Conservation (phyloP, 2,329 filamentous ascomycete genomes). For the Fusarium sp. region DNA sequence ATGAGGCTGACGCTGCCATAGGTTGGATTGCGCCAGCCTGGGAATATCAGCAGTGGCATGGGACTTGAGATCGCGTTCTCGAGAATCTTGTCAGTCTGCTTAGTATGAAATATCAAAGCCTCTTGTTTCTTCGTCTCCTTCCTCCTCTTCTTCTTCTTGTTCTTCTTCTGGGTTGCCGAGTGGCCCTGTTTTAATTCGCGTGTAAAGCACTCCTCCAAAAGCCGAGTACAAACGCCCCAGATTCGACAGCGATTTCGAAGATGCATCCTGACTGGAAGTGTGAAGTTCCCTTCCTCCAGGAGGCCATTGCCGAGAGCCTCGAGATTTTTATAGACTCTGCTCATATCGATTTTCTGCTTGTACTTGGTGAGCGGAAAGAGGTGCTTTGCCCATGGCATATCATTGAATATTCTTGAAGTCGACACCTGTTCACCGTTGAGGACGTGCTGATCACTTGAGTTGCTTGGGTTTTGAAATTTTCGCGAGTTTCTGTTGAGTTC, state of each 20-base stretch:
- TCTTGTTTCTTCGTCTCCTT: neutral
- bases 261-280: neutral
- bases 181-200: too few relatives aligned
- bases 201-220: neutral
- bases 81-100: neutral
- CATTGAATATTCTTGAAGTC: neutral
- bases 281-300: neutral
- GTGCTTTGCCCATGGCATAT: neutral
- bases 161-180: too few relatives aligned
- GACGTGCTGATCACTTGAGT: rapidly evolving
- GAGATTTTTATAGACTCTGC: neutral
- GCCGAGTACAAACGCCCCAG: neutral
- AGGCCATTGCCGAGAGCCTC: neutral
- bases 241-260: neutral
- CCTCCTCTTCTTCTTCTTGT: neutral
- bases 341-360: neutral
- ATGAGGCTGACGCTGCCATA: neutral
- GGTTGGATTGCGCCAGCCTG: too few relatives aligned
- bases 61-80: neutral
- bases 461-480: too few relatives aligned
- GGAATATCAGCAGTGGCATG: neutral
- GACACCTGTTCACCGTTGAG: neutral
- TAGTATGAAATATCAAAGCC: neutral
- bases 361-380: rapidly evolving
- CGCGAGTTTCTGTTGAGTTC: neutral